Evolutionary conservation across 2,329 filamentous ascomycete genomes (phyloP), one percentile per base, ranked within the genome.

Genomic region (Colletotrichum nymphaeae): DNA sequence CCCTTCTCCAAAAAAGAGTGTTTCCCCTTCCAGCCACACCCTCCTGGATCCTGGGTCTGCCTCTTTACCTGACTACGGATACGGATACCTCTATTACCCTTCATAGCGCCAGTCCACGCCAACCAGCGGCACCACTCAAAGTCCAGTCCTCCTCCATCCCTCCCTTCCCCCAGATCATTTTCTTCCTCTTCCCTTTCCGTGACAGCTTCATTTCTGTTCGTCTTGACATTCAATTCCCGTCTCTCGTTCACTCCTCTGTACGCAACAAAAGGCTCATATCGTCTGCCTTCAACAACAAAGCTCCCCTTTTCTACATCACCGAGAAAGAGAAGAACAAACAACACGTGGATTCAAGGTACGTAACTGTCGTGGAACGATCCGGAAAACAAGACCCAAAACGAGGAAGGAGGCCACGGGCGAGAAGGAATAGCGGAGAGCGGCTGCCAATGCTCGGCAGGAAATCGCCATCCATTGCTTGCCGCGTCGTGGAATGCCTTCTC

Each of bases 181-280:
- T 62, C 46, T 74, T 42, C 72, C 62, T 74, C 72, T 73, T 74
- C 60, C 72, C 59, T 69, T 73, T 74, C 69, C 72, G 72, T 73
- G 68, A 74, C 68, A 68, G 69, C 72, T 69, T 74, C 69, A 62
- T 69, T 56, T 70, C 53, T 76, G 67, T 70, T 70, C 70, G 66
- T 67, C 67, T 70, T 63, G 63, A 68, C 72, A 67, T 83, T 83
- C 78, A 76, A 78, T 84, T 83, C 80, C 76, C 75, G 80, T 79
- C 82, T 74, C 80, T 84, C 82, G 81, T 83, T 84, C 70, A 73
- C 57, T 42, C 67, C 14, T 49, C 22, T 46, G 46, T 70, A 73
- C 60, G 26, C 53, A 72, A n/a, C 28, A 57, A 69, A 59, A 59
- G 55, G 66, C 46, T 52, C 37, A 65, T 26, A n/a, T 65, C 46